Evolutionary conservation across 768 basidiomycete species (phyloP), one percentile per base, ranked within the genome.

Genomic region (Gymnopilus dilepis): DNA sequence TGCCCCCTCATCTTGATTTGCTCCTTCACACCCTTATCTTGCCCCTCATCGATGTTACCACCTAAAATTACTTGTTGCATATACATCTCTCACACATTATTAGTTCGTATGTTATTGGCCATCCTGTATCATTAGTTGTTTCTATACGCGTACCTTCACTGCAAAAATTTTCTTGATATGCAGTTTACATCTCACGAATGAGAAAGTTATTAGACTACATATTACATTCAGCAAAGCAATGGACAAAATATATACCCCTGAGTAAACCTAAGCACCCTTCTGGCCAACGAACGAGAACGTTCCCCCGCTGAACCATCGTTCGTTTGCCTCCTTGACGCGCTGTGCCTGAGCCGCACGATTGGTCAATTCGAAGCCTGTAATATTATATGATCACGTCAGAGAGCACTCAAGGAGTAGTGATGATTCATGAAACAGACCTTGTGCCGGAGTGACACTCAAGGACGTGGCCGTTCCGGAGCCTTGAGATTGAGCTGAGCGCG

Each of bases 341-440:
- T 89, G 88, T n/a, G 90, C 86, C 54, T 88, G 87, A 4, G 90
- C 86, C n/a, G 91, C 84, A 24, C 92, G 90, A 71, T 99, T 99
- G 56, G 95, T 95, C 62, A 99, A 82, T 75, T 99, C 96, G 75
- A 99, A 91, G 33, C 95, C 94, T 92, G n/a, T n/a, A n/a, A n/a
- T n/a, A n/a, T n/a, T n/a, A 56, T 53, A 60, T 12, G 43, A 60
- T 12, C 47, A n/a, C 7, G 34, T 42, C 15, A 40, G 34, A 38
- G 26, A 24, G 34, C 54, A n/a, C 42, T n/a, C 21, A 33, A 37
- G 6, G 52, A 59, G 34, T 21, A 41, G 17, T 51, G 21, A 26
- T 19, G 17, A 38, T 13, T 19, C 21, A 38, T 13, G 24, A 59
- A 56, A 60, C 81, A 38, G 63, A 87, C 93, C 97, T 87, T 99